Percentiles rank a stretch among this genome's conserved stretches.
phyloP scores from a whole-genome alignment of 352 stramenopile species.

The Phytopythium montanum region DNA sequence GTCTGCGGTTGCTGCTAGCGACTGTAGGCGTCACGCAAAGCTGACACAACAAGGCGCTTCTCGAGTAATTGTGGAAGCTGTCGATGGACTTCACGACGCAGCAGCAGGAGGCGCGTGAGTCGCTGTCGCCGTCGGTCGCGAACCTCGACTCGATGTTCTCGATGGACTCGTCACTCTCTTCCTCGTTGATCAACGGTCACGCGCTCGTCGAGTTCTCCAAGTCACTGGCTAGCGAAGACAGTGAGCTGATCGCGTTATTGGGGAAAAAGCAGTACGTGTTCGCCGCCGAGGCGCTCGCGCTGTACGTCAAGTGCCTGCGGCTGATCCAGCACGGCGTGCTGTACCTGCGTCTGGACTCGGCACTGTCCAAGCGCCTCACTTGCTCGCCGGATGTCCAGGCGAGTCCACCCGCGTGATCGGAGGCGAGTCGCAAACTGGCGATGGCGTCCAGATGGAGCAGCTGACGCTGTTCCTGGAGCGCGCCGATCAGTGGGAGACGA shows the following conservation, averaged over 20 bases:
- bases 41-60: no score
- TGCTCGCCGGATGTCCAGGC: constrained; percentile 12
- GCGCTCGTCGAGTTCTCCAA: constrained; percentile 17
- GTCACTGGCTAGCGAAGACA: constrained; percentile 23
- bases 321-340: constrained; percentile 58
- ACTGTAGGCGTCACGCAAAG: no score
- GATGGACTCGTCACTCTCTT: constrained; percentile 48
- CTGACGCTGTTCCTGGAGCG: constrained; percentile 56
- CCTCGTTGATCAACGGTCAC: constrained; percentile 26
- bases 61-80: constrained; percentile 57
- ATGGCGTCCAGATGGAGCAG: constrained; percentile 56
- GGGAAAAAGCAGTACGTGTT: constrained; percentile 53
- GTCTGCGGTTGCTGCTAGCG: no score
- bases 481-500: constrained; percentile 62
- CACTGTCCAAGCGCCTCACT: constrained; percentile 18
- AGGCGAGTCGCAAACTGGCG: constrained; percentile 54
- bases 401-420: constrained; percentile 22
- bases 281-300: constrained; percentile 49
- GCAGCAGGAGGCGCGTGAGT: constrained; percentile 9
- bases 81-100: constrained; percentile 16
- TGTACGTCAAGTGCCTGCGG: constrained; percentile 71
- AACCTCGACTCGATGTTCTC: constrained; percentile 61
- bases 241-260: constrained; percentile 24
- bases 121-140: constrained; percentile 19
- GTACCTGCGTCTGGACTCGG: constrained; percentile 55